phyloP scores from a whole-genome alignment of 495 filamentous ascomycete genomes.

The Penicillium canescens region DNA sequence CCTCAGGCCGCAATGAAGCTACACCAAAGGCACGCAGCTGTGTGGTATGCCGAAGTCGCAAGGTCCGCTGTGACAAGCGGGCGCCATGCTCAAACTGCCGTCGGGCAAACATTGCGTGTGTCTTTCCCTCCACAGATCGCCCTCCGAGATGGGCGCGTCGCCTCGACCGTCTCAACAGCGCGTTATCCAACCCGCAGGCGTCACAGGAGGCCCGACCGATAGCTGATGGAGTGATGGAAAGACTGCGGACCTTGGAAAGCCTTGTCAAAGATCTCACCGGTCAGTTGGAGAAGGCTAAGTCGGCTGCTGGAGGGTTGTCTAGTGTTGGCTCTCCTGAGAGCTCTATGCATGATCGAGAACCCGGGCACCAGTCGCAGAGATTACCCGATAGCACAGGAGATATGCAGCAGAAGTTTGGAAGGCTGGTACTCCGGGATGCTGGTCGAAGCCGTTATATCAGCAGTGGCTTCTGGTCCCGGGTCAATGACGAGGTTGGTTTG shows the following conservation, averaged over 20 bases:
- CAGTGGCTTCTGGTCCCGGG: slow-evolving; percentile 53
- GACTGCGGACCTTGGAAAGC: slow-evolving; percentile 51
- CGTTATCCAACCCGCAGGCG: slow-evolving; percentile 2
- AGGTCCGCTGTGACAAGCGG: slow-evolving; percentile 70
- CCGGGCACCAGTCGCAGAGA: neutral
- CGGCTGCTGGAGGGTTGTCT: slow-evolving; percentile 15
- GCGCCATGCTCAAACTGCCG: slow-evolving; percentile 67
- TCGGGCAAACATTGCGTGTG: slow-evolving; percentile 58
- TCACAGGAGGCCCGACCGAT: slow-evolving; percentile 19
- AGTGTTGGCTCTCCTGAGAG: slow-evolving; percentile 17
- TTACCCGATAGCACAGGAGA: slow-evolving; percentile 5
- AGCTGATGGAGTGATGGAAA: slow-evolving; percentile 49
- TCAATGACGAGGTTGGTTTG: slow-evolving; percentile 52
- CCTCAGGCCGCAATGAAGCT: slow-evolving; percentile 8
- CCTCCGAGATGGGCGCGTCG: slow-evolving; percentile 56
- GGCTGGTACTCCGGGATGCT: slow-evolving; percentile 42
- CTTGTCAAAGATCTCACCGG: slow-evolving; percentile 57
- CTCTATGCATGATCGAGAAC: slow-evolving; percentile 3
- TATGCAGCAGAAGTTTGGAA: slow-evolving; percentile 38
- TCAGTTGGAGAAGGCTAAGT: slow-evolving; percentile 47
- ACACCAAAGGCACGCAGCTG: slow-evolving; percentile 53
- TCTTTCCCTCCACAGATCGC: slow-evolving; percentile 47
- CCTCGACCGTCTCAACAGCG: slow-evolving; percentile 23
- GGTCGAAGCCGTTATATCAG: slow-evolving; percentile 49
- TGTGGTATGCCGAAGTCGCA: slow-evolving; percentile 55